Conservation (phyloP, 2,329 filamentous ascomycete species). For the Stromatinia cepivora region DNA sequence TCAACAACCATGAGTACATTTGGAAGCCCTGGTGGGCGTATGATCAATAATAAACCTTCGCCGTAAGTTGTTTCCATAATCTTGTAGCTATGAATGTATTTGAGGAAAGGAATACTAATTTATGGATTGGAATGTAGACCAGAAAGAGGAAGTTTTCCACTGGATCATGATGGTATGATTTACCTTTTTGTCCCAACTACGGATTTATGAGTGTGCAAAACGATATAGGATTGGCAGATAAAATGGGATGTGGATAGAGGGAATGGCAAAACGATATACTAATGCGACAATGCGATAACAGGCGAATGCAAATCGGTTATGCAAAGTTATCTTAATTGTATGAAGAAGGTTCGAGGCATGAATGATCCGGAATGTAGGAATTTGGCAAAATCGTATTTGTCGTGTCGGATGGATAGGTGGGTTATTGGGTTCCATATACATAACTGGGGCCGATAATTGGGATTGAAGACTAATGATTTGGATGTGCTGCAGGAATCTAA, state of each 20-base stretch:
- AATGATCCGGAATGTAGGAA: slow-evolving; percentile 85
- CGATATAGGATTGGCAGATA: not conserved
- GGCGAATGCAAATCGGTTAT: slow-evolving; percentile 94
- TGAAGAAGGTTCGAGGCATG: slow-evolving; percentile 78
- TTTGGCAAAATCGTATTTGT: slow-evolving; percentile 83
- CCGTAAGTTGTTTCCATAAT: slow-evolving; percentile 54
- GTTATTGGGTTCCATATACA: slow-evolving; percentile 36
- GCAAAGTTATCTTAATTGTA: slow-evolving; percentile 79
- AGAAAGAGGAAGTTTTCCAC: slow-evolving; percentile 90
- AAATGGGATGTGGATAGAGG: not conserved
- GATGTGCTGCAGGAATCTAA: slow-evolving; percentile 69
- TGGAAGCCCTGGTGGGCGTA: slow-evolving; percentile 67
- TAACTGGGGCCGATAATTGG: no score
- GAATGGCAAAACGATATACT: slow-evolving; percentile 21
- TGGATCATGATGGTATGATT: slow-evolving; percentile 79
- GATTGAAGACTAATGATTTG: not conserved
- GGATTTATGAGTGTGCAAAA: not conserved
- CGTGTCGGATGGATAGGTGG: slow-evolving; percentile 93
- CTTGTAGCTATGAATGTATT: slow-evolving; percentile 4
- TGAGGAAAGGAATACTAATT: not conserved
- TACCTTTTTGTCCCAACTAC: not conserved
- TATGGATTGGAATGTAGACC: slow-evolving; percentile 55
- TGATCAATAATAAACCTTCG: slow-evolving; percentile 64
- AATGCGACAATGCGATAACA: slow-evolving; percentile 41
- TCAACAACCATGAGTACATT: slow-evolving; percentile 58